A percentile compares a stretch with the other conserved stretches of the same genome.
phyloP scores from a whole-genome alignment of 164 flowering plant species.

The Amborella trichopoda region DNA sequence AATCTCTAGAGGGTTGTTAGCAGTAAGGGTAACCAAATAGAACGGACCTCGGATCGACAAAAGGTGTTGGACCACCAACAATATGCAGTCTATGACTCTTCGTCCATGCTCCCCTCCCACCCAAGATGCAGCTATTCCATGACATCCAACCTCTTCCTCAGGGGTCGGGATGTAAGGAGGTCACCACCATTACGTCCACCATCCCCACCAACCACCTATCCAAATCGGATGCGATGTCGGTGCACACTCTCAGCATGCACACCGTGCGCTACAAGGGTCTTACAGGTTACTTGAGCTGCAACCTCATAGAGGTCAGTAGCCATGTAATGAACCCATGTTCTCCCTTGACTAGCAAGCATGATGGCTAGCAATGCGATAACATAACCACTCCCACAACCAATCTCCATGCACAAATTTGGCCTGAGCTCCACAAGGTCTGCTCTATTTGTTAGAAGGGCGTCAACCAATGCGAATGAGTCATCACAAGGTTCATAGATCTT shows the following conservation, averaged over 20 bases:
- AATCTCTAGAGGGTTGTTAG: conserved; percentile 59
- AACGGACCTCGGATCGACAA: conserved; percentile 77
- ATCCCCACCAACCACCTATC: conserved; percentile 39
- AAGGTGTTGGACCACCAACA: conserved; percentile 56
- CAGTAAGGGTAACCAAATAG: conserved; percentile 65
- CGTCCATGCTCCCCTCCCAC: conserved; percentile 97
- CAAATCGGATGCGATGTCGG: conserved; percentile 55
- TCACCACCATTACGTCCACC: conserved; percentile 83
- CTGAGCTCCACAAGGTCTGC: conserved; percentile 41
- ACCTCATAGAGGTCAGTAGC: conserved; percentile 81
- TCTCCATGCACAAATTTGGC: conserved; percentile 68
- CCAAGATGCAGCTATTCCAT: conserved; percentile 80
- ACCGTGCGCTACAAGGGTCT: conserved; percentile 71
- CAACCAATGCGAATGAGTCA: conserved; percentile 91
- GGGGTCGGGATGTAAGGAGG: conserved; percentile 98
- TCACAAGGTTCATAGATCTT: conserved; percentile 97
- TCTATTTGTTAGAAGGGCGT: conserved; percentile 76
- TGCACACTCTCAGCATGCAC: conserved; percentile 59
- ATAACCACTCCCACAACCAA: conserved; percentile 93
- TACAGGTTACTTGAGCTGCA: conserved; percentile 45
- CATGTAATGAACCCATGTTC: conserved; percentile 26
- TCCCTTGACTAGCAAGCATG: conserved; percentile 46
- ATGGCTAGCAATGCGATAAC: conserved; percentile 84
- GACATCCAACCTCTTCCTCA: conserved; percentile 75
- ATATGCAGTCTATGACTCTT: conserved; percentile 62